phyloP scores from a whole-genome alignment of 2,329 filamentous ascomycete species.

The Clarireedia homoeocarpa region DNA sequence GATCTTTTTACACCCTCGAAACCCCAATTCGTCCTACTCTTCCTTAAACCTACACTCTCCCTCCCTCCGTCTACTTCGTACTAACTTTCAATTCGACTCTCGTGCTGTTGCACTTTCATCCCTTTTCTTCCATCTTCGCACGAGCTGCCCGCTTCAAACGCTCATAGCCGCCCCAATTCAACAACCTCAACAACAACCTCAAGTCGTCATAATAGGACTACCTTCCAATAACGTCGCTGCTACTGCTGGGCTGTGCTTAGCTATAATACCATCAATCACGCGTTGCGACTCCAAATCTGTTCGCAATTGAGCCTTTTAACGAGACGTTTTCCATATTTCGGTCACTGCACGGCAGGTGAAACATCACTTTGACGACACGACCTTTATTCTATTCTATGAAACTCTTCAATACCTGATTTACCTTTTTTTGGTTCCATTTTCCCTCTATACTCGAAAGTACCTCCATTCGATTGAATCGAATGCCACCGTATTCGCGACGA shows the following conservation, averaged over 20 bases:
- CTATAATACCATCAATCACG: not conserved
- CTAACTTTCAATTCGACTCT: not conserved
- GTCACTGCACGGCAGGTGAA: constrained; percentile 3
- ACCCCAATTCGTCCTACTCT: not conserved
- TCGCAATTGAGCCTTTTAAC: not conserved
- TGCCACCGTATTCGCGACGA: constrained; percentile 3
- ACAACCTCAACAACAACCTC: not conserved
- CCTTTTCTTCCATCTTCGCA: not conserved
- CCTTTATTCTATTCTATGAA: not conserved
- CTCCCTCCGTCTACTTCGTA: not conserved
- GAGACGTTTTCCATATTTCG: not conserved
- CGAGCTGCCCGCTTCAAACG: not conserved
- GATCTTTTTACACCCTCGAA: not conserved
- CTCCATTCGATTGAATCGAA: constrained; percentile 4
- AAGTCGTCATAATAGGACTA: not conserved
- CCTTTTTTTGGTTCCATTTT: not conserved
- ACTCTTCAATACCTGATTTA: not conserved
- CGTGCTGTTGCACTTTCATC: not conserved
- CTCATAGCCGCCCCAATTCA: not conserved
- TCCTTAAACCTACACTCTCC: not conserved
- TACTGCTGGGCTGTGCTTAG: constrained; percentile 10
- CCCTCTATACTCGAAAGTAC: not conserved
- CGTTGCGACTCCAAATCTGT: not conserved
- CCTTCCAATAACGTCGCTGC: not conserved
- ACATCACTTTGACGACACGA: constrained; percentile 2